These are phyloP conservation scores for Phytophthora gonapodyides DNA, from an alignment of 352 stramenopile genomes.

Conservation along the genomic window DNA sequence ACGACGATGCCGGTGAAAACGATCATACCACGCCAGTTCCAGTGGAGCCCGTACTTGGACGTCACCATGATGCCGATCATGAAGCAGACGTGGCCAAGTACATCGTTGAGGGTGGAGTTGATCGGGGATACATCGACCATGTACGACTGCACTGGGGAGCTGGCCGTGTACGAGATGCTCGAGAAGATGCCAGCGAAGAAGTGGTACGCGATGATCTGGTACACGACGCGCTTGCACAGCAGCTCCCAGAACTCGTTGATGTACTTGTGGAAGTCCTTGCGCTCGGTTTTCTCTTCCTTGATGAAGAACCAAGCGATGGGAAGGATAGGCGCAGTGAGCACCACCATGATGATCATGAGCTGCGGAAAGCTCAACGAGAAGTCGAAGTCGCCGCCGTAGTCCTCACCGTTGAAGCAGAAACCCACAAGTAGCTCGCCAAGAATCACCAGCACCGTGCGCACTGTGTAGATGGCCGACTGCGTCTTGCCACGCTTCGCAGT, in stretches of 20 bases:
- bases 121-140: conserved; percentile 38
- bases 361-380: conserved; percentile 37
- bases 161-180: conserved; percentile 37
- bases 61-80: conserved; percentile 35
- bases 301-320: conserved; percentile 44
- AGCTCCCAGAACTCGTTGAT: conserved; percentile 41
- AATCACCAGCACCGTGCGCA: conserved; percentile 34
- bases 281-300: conserved; percentile 30
- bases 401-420: conserved; percentile 53
- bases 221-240: conserved; percentile 42
- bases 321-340: conserved; percentile 23
- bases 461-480: conserved; percentile 39
- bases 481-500: conserved; percentile 47
- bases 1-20: conserved; percentile 30
- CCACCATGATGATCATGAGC: conserved; percentile 47
- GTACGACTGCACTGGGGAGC: conserved; percentile 34
- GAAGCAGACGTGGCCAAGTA: conserved; percentile 34
- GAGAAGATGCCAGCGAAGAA: conserved; percentile 48
- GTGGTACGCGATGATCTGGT: conserved; percentile 46
- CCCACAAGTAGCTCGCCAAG: conserved; percentile 39
- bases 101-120: conserved; percentile 35
- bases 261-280: conserved; percentile 32
- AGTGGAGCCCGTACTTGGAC: conserved; percentile 40
- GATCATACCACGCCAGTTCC: conserved; percentile 45
- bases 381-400: conserved; percentile 49